Base-by-base conservation (phyloP, 306 rosid genomes). In the Prunus salicina region DNA sequence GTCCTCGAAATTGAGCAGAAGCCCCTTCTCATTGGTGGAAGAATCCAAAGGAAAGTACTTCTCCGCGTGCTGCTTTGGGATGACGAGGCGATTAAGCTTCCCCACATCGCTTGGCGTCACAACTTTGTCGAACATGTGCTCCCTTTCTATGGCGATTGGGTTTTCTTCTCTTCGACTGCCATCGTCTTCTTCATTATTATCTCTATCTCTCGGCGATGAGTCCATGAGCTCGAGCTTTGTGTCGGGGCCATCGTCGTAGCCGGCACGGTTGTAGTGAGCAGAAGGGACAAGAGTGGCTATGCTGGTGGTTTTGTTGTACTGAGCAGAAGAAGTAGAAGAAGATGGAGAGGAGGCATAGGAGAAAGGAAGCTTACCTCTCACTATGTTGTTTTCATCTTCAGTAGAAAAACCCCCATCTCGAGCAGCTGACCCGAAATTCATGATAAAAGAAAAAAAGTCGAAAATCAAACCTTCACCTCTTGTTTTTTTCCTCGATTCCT, bases 1-100 rank as follows among this genome's bases (percentile, higher is more conserved):
- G 77, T 94, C 98, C 71, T 94, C 96, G 69, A 94, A 94, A 69
- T 87, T 91, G 16, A 94, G 78, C 0, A 94, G 81, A 0, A 94
- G 79, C 0, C 98, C 98, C 60, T 90, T 94, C 81, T 92, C 98
- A 79, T 87, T 92, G 16, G 89, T 27, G 12, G 89, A 58, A 2
- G 97, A 90, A 69, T 92, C 98, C 19, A 86, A 45, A 1, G 89
- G 89, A 61, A 86, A 86, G 72, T 73, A 80, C 65, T 79, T 80
- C 81, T 86, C 89, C 1, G 89, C 89, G 67, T 82, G 89, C 74
- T 86, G 89, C 66, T 86, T 86, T 10, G 89, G 89, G 19, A 86
- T 86, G 13, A 86, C 89, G 6, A 86, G 66, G 9, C 89, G 82
- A 57, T 86, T 82, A 3, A 86, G 84, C 50, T 86, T 86, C 4